A percentile compares a stretch with the other conserved stretches of the same genome.
Evolutionary conservation across 352 stramenopile genomes (phyloP).

Genomic region (Phytophthora tubulina): DNA sequence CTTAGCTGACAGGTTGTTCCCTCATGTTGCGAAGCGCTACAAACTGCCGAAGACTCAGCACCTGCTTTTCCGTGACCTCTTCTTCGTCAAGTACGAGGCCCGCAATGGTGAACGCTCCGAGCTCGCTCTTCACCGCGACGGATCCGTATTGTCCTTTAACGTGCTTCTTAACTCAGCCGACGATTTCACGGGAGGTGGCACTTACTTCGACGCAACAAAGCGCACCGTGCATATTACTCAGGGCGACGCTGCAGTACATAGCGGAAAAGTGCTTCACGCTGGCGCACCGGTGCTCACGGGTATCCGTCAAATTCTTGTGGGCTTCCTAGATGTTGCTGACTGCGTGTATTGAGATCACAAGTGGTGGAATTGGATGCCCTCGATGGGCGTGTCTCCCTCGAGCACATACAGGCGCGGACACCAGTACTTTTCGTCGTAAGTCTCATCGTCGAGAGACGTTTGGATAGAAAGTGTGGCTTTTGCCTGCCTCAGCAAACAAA

Average conservation of each 20-base stretch:
- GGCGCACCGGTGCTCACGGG: conserved; percentile 87
- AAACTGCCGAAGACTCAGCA: conserved; percentile 47
- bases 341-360: conserved; percentile 59
- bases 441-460: conserved; percentile 65
- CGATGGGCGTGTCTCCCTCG: conserved; percentile 78
- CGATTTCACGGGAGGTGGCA: conserved; percentile 93
- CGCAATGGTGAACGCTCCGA: conserved; percentile 64
- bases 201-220: conserved; percentile 89
- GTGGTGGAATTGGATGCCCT: conserved; percentile 81
- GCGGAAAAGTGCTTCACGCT: conserved; percentile 93
- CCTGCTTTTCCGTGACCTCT: conserved; percentile 87
- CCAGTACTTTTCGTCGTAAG: conserved; percentile 83
- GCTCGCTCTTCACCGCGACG: conserved; percentile 93
- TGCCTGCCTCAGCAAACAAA: conserved; percentile 40
- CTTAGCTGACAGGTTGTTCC: conserved; percentile 63
- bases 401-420: conserved; percentile 78
- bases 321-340: conserved; percentile 91
- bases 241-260: conserved; percentile 92
- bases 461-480: conserved; percentile 85
- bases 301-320: conserved; percentile 91
- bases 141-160: conserved; percentile 96
- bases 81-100: conserved; percentile 91
- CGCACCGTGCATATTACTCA: conserved; percentile 77
- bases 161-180: conserved; percentile 83
- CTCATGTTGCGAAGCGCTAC: conserved; percentile 60